Evolutionary conservation across 164 flowering plant species (phyloP), one percentile per base, ranked within the genome.

Genomic region (Chloranthus sessilifolius): DNA sequence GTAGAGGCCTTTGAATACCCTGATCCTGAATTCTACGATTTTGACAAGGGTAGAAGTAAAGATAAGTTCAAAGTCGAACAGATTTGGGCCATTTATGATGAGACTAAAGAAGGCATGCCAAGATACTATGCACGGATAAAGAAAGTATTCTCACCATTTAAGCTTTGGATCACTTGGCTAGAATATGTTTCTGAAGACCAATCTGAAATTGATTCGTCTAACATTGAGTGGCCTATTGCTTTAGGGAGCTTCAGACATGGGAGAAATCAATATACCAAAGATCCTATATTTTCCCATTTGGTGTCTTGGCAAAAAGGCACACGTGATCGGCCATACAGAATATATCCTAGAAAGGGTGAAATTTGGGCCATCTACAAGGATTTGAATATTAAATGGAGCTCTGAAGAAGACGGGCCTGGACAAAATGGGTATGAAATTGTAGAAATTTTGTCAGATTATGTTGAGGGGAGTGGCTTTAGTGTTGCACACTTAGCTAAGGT

Each of bases 1-100:
- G 39, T 56, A 26, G 40, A 24, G 47, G 30, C 14, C 5, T 5
- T 24, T 20, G 61, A 47, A 4, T 65, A 15, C 34, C 70, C 71
- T 46, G 80, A 74, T 60, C 53, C 82, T 35, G 76, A 80, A 5
- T 77, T 74, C 34, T 55, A 30, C 58, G 65, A 77, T 47, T 80
- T 80, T 16, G 51, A 47, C 24, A 47, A 47, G 23, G 22, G 29
- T 28, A 47, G 37, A 10, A 30, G 10, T 5, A 10, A 30, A 30
- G 10, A 5, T 5, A 10, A 30, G 5, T 30, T 30, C 10, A 10
- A 5, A 30, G 34, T 30, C 10, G 34, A 10, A 5, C 10, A 30
- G 10, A 10, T 30, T 10, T 30, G 34, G 34, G 34, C 34, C 5
- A 30, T 30, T 10, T 30, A 5, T 30, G 34, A 30, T 30, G 34